Evolutionary conservation across 2,329 filamentous ascomycete genomes (phyloP).

Genomic region (Lecanicillium sp.): DNA sequence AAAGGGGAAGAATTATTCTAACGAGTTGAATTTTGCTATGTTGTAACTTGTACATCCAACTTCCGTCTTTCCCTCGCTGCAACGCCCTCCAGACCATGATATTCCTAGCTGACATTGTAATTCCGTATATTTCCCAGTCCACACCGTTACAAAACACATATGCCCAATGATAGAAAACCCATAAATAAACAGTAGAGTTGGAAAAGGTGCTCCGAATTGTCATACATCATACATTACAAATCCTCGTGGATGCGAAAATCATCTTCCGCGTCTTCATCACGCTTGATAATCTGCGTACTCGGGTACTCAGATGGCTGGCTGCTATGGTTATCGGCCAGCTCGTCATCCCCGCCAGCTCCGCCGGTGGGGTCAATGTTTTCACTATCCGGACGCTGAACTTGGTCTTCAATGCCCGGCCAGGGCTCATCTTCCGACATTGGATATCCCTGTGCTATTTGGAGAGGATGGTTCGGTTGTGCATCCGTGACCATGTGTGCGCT

Average conservation of each 20-base stretch:
- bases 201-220: constrained; percentile 7
- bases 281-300: constrained; percentile 38
- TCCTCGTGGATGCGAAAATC: constrained; percentile 35
- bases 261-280: constrained; percentile 15
- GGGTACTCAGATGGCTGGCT: constrained; percentile 50
- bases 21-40: too few relatives aligned
- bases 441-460: constrained; percentile 18
- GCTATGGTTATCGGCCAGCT: constrained; percentile 28
- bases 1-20: too few relatives aligned
- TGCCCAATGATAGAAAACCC: not conserved
- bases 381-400: constrained; percentile 34
- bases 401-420: constrained; percentile 49
- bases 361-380: constrained; percentile 42
- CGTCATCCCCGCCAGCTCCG: constrained; percentile 20
- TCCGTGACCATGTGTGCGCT: constrained; percentile 20
- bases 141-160: not conserved
- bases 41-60: too few relatives aligned
- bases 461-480: constrained; percentile 11
- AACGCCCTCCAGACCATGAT: too few relatives aligned
- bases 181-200: not conserved
- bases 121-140: too few relatives aligned
- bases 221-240: constrained; percentile 6
- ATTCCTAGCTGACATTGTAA: too few relatives aligned
- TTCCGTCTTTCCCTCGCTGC: too few relatives aligned
- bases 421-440: constrained; percentile 44